Percentiles rank a stretch among this genome's conserved stretches.
These are phyloP conservation scores for Hemileccinum impolitum DNA, from an alignment of 768 basidiomycete genomes.

Conservation along the genomic window DNA sequence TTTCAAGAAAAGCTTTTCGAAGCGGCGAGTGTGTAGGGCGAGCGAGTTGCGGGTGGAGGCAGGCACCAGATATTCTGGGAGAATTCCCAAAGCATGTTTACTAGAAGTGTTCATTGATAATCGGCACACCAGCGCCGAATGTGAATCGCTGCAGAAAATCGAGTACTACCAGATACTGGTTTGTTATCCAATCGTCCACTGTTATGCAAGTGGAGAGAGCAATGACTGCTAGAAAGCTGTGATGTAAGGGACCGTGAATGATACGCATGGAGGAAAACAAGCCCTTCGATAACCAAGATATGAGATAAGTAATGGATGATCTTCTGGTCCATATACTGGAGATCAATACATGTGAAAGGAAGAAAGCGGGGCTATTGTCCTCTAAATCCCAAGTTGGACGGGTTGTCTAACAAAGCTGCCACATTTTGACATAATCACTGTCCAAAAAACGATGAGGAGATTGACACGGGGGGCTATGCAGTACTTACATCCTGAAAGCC, in stretches of 20 bases:
- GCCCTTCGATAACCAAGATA: conserved; percentile 1
- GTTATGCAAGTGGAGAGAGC: no score
- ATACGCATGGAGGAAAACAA: neutral
- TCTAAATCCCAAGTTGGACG: neutral
- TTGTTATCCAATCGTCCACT: no score
- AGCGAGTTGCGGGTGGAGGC: neutral
- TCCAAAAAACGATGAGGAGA: no score
- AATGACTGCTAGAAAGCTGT: no score
- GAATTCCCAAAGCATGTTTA: neutral
- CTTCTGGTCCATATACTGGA: neutral
- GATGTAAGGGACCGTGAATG: neutral
- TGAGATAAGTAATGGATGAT: neutral
- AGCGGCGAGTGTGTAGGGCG: conserved; percentile 32
- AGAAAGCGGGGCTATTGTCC: neutral
- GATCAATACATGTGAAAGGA: neutral
- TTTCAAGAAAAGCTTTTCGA: conserved; percentile 67
- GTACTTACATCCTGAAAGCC: conserved; percentile 62
- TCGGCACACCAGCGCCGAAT: neutral
- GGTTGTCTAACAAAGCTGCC: conserved; percentile 25
- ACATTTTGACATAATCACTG: conserved; percentile 34
- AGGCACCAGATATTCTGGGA: neutral
- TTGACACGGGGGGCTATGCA: no score
- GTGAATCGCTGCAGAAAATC: neutral
- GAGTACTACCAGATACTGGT: no score
- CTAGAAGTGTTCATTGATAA: neutral